Evolutionary conservation across 176 grass and related monocot genomes (phyloP).

Genomic region (Coix lacrymajobi): DNA sequence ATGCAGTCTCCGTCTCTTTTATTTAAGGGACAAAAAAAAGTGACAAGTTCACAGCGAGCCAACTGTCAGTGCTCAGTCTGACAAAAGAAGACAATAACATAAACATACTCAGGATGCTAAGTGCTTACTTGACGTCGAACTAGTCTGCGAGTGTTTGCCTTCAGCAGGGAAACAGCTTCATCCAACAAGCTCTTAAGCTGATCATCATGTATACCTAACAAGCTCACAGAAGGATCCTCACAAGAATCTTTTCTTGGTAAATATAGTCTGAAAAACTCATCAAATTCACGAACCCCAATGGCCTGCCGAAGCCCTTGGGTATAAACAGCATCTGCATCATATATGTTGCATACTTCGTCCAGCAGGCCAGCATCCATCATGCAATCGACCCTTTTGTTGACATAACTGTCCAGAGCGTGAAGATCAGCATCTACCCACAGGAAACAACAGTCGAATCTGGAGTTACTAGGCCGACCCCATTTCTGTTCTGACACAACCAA

Average conservation of each 20-base stretch:
- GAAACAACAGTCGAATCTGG: constrained; percentile 83
- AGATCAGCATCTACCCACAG: constrained; percentile 86
- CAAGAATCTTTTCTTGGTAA: constrained; percentile 26
- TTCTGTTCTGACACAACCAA: constrained; percentile 66
- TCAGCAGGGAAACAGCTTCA: constrained; percentile 68
- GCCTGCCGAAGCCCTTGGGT: constrained; percentile 75
- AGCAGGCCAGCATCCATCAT: constrained; percentile 80
- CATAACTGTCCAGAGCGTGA: constrained; percentile 65
- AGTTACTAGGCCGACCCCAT: constrained; percentile 63
- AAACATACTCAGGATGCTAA: constrained; percentile 5
- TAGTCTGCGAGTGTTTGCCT: constrained; percentile 78
- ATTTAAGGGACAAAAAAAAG: background rate
- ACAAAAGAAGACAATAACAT: background rate
- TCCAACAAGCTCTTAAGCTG: constrained; percentile 57
- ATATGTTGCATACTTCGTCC: constrained; percentile 69
- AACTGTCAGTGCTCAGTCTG: background rate
- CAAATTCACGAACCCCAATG: constrained; percentile 92
- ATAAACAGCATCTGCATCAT: constrained; percentile 59
- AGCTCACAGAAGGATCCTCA: background rate
- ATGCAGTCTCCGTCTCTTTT: constrained; percentile 53
- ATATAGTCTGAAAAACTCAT: constrained; percentile 64
- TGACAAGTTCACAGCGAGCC: background rate
- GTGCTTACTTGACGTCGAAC: constrained; percentile 77
- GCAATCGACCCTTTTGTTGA: constrained; percentile 68
- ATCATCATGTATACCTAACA: constrained; percentile 27